A percentile compares a stretch with the other conserved stretches of the same genome.
phyloP scores from a whole-genome alignment of 2,329 filamentous ascomycete genomes.

The Microdochium trichocladiopsis region DNA sequence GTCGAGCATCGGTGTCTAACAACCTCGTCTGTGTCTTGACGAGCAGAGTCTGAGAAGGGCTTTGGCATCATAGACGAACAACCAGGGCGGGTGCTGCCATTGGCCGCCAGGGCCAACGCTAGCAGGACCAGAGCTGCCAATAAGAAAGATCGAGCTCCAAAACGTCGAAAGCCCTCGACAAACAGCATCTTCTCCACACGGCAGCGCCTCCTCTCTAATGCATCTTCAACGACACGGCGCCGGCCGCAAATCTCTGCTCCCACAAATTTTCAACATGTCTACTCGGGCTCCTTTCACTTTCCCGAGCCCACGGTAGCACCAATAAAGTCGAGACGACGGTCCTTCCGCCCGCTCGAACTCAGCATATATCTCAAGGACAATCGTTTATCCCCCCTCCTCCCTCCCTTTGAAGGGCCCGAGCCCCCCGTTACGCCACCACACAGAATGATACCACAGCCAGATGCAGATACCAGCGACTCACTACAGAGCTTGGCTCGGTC shows the following conservation, averaged over 20 bases:
- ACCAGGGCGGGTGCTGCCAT: slow-evolving; percentile 20
- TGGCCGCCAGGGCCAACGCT: slow-evolving; percentile 13
- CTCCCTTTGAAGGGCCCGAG: slow-evolving; percentile 36
- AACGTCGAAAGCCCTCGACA: slow-evolving; percentile 29
- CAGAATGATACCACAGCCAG: not conserved
- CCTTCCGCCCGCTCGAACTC: slow-evolving; percentile 50
- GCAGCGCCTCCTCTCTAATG: slow-evolving; percentile 36
- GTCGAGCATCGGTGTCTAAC: no score
- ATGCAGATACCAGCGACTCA: not conserved
- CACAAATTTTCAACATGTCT: slow-evolving; percentile 52
- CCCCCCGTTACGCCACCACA: slow-evolving; percentile 26
- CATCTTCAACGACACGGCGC: slow-evolving; percentile 30
- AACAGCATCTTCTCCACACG: slow-evolving; percentile 36
- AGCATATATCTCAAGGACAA: slow-evolving; percentile 41
- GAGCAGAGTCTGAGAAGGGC: slow-evolving; percentile 17
- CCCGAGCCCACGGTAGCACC: slow-evolving; percentile 14
- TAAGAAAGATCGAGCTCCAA: slow-evolving; percentile 24
- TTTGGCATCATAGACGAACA: slow-evolving; percentile 20
- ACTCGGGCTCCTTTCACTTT: slow-evolving; percentile 26
- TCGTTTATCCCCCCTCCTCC: slow-evolving; percentile 47
- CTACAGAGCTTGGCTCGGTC: slow-evolving; percentile 16
- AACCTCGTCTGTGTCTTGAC: not conserved
- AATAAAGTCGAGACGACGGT: slow-evolving; percentile 20
- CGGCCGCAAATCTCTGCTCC: slow-evolving; percentile 52
- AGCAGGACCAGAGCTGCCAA: slow-evolving; percentile 12